Conservation (phyloP, 2,329 filamentous ascomycete species). For the Xylariaceae sp. region DNA sequence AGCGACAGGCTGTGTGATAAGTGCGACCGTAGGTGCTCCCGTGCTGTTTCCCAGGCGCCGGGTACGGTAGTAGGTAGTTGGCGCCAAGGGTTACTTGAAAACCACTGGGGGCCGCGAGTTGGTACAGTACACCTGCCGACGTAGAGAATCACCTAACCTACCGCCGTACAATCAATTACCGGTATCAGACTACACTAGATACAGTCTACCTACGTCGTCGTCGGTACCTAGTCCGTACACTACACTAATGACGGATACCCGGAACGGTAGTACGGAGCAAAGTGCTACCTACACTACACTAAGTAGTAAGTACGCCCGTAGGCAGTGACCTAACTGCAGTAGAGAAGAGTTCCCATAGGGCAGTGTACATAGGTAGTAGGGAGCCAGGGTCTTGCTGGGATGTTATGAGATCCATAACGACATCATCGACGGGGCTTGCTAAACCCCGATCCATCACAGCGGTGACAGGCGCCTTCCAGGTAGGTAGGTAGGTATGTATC, state of each 20-base stretch:
- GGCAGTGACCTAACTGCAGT: background rate
- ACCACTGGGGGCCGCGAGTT: background rate
- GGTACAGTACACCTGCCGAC: too few species aligned
- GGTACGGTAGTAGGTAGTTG: background rate
- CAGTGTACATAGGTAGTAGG: too few species aligned
- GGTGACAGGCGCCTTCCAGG: constrained; percentile 7
- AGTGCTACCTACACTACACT: background rate
- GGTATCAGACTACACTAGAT: too few species aligned
- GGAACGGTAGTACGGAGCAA: background rate
- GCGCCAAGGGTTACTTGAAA: background rate
- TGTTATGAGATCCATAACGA: constrained; percentile 11
- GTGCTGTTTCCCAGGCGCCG: background rate
- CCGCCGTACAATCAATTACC: too few species aligned
- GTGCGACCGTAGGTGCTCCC: too few species aligned
- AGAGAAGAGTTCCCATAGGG: constrained; percentile 14
- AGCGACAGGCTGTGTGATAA: too few species aligned
- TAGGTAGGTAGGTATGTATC: background rate
- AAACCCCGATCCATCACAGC: constrained; percentile 7
- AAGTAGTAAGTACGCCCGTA: too few species aligned
- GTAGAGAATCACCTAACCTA: too few species aligned
- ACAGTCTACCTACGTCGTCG: too few species aligned
- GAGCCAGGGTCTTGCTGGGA: constrained; percentile 7
- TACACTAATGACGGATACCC: background rate
- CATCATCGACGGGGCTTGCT: constrained; percentile 12
- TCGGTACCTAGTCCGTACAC: too few species aligned